phyloP scores from a whole-genome alignment of 2,329 filamentous ascomycete genomes.

The Talaromyces rugulosus region DNA sequence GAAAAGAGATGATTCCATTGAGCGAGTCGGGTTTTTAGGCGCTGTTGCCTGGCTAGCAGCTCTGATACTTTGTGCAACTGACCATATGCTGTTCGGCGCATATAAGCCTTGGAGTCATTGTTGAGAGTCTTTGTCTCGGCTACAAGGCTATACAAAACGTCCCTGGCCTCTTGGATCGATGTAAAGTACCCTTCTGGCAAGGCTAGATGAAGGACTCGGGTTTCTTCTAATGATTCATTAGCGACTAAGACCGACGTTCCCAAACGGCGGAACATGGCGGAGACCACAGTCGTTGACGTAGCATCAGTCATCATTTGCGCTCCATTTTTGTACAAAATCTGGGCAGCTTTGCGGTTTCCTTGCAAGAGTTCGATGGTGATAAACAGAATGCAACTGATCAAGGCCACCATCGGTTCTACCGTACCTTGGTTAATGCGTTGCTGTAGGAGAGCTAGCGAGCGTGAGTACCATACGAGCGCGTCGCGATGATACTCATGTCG shows the following conservation, averaged over 20 bases:
- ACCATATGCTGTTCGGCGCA: background rate
- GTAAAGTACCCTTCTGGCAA: background rate
- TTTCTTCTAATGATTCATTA: background rate
- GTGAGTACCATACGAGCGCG: constrained; percentile 28
- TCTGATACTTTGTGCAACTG: background rate
- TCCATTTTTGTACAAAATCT: constrained; percentile 27
- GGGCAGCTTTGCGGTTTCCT: constrained; percentile 21
- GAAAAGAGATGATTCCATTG: background rate
- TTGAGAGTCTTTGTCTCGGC: background rate
- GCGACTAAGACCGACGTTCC: background rate
- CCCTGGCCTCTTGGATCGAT: background rate
- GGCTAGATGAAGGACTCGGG: background rate
- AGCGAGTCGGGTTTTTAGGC: background rate
- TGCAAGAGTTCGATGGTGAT: constrained; percentile 29
- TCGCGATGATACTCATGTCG: constrained; percentile 19
- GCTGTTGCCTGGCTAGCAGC: background rate
- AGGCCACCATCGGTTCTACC: constrained; percentile 23
- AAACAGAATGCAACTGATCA: constrained; percentile 30
- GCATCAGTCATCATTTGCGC: constrained; percentile 8
- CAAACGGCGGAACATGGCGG: background rate
- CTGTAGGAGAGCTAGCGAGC: constrained; percentile 24
- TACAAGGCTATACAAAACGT: background rate
- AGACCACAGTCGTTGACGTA: background rate
- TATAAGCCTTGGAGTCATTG: background rate
- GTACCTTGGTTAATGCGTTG: constrained; percentile 21